Percentiles rank a stretch among this genome's conserved stretches.
Conservation (phyloP, 805 yeast genomes). For the Yarrowia sp. region DNA sequence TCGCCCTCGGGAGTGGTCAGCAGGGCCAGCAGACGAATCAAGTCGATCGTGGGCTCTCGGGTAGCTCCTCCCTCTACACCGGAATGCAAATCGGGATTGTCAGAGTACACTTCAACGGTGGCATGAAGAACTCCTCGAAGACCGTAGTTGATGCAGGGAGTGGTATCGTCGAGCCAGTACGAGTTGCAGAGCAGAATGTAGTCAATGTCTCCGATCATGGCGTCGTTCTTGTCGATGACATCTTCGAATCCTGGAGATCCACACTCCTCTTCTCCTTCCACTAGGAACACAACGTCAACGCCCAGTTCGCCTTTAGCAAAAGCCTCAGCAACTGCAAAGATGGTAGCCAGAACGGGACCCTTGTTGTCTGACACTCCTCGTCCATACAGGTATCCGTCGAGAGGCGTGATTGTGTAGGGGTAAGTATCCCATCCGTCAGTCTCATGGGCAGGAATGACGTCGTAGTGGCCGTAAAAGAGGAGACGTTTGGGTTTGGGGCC, state of each 20-base stretch:
- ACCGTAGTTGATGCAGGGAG: conserved; percentile 94
- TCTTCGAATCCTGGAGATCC: conserved; percentile 84
- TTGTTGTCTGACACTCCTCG: conserved; percentile 95
- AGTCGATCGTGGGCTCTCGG: conserved; percentile 87
- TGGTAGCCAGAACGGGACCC: conserved; percentile 88
- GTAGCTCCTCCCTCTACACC: conserved; percentile 96
- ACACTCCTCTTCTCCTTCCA: conserved; percentile 96
- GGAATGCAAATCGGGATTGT: conserved; percentile 87
- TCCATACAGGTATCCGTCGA: conserved; percentile 85
- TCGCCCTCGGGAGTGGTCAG: conserved; percentile 63
- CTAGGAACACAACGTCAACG: conserved; percentile 78
- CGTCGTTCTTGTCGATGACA: conserved; percentile 76
- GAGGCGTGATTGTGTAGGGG: conserved; percentile 77
- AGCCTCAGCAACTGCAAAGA: conserved; percentile 83
- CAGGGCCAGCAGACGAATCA: conserved; percentile 72
- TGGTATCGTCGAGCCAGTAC: conserved; percentile 88
- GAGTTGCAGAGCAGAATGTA: conserved; percentile 91
- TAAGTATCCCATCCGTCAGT: conserved; percentile 71
- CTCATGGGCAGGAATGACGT: conserved; percentile 81
- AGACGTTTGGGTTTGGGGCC: conserved; percentile 51
- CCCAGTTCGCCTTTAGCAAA: conserved; percentile 58
- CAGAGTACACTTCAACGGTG: conserved; percentile 71
- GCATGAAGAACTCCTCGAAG: conserved; percentile 89
- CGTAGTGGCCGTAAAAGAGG: conserved; percentile 95
- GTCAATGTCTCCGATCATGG: conserved; percentile 86